These are phyloP conservation scores for Helichrysum umbraculigerum DNA, from an alignment of 129 eudicot species.

Conservation along the genomic window DNA sequence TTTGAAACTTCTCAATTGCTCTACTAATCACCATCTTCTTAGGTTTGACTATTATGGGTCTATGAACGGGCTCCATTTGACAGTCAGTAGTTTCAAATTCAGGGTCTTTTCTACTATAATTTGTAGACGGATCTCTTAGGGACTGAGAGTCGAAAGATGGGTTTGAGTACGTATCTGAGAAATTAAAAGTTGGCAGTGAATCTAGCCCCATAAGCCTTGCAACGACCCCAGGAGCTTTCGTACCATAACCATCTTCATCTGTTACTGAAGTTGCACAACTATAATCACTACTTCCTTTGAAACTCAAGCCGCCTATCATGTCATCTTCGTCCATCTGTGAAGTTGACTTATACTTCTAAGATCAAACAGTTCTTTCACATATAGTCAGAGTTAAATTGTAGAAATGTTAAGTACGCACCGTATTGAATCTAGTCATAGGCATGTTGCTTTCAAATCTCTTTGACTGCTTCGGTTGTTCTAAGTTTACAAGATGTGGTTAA, in stretches of 20 bases:
- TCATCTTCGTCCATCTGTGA: slow-evolving; percentile 75
- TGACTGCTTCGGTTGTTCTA: slow-evolving; percentile 84
- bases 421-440: slow-evolving; percentile 58
- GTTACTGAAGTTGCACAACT: slow-evolving; percentile 89
- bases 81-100: slow-evolving; percentile 44
- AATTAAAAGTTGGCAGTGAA: slow-evolving; percentile 66
- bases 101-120: slow-evolving; percentile 39
- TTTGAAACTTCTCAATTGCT: slow-evolving; percentile 74
- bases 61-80: slow-evolving; percentile 34
- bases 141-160: slow-evolving; percentile 58
- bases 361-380: slow-evolving; percentile 1
- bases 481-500: background rate
- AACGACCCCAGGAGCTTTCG: slow-evolving; percentile 80
- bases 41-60: slow-evolving; percentile 42
- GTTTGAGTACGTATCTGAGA: slow-evolving; percentile 51
- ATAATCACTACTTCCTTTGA: slow-evolving; percentile 76
- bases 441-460: slow-evolving; percentile 66
- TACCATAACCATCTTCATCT: slow-evolving; percentile 70
- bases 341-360: slow-evolving; percentile 9
- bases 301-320: slow-evolving; percentile 51
- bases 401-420: slow-evolving; percentile 39
- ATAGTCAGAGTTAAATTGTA: background rate
- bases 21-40: slow-evolving; percentile 30
- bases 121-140: slow-evolving; percentile 27
- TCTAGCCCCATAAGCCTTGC: slow-evolving; percentile 97